phyloP scores from a whole-genome alignment of 345 rosid genomes.

The Murraya koenigii region DNA sequence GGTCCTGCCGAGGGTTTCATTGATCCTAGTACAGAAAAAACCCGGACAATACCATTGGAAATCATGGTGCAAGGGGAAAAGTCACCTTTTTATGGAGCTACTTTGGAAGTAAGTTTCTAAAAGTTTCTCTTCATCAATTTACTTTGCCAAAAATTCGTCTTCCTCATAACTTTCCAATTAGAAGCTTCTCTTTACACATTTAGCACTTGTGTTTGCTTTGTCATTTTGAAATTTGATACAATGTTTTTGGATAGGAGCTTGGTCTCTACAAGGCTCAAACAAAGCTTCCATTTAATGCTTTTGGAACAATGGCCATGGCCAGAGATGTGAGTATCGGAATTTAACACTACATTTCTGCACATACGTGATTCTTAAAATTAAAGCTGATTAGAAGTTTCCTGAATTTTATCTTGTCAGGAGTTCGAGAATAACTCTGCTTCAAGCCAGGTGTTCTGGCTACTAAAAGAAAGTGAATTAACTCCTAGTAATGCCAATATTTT shows the following conservation, averaged over 20 bases:
- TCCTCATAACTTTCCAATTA: neutral
- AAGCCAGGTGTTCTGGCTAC: slow-evolving; percentile 93
- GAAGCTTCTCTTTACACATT: neutral
- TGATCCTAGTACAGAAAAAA: slow-evolving; percentile 94
- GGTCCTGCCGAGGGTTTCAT: slow-evolving; percentile 97
- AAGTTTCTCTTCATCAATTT: neutral
- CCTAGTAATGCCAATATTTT: slow-evolving; percentile 94
- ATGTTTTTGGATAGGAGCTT: slow-evolving; percentile 56
- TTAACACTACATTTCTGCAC: neutral
- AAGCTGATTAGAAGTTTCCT: neutral
- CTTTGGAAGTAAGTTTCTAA: slow-evolving; percentile 60
- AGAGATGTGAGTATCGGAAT: slow-evolving; percentile 67
- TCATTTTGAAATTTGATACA: neutral
- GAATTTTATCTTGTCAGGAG: slow-evolving; percentile 48
- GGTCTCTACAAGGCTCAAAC: slow-evolving; percentile 99
- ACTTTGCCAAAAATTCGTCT: neutral
- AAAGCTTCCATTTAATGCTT: slow-evolving; percentile 94
- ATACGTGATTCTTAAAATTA: neutral
- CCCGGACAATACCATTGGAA: slow-evolving; percentile 80
- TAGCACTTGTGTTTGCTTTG: neutral
- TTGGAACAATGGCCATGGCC: slow-evolving; percentile 99
- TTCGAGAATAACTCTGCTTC: slow-evolving; percentile 92
- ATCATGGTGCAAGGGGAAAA: slow-evolving; percentile 82
- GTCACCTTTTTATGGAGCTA: slow-evolving; percentile 72
- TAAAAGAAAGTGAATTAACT: slow-evolving; percentile 96